A percentile compares a stretch with the other conserved stretches of the same genome.
phyloP scores from a whole-genome alignment of 139 green algal species.

The Parachlorella kessleri region DNA sequence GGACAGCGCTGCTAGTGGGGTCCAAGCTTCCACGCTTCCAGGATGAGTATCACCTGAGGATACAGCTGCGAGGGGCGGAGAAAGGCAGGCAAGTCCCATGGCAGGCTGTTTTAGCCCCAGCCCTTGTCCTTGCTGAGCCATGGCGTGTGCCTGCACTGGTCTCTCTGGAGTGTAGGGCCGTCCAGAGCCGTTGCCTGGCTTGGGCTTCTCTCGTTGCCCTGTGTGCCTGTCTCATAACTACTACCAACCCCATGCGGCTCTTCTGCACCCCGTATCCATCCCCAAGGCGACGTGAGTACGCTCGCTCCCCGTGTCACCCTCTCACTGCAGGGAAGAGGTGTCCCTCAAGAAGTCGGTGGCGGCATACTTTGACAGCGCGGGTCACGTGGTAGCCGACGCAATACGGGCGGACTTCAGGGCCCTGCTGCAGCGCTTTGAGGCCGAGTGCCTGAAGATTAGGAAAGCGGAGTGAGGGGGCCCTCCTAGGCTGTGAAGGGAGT shows the following conservation, averaged over 20 bases:
- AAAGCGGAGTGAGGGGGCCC: too few species aligned
- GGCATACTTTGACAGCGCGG: slow-evolving; percentile 56
- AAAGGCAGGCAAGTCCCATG: neutral
- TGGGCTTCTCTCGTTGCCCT: too few species aligned
- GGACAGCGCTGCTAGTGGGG: slow-evolving; percentile 22
- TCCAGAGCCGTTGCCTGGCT: neutral
- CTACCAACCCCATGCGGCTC: too few species aligned
- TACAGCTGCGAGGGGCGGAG: slow-evolving; percentile 34
- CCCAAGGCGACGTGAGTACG: too few species aligned
- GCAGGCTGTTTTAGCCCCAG: too few species aligned
- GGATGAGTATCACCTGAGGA: slow-evolving; percentile 47
- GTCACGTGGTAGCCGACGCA: slow-evolving; percentile 45
- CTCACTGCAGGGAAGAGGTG: slow-evolving; percentile 34
- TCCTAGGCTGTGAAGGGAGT: too few species aligned
- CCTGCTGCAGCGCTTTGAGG: slow-evolving; percentile 29
- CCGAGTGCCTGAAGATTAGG: neutral
- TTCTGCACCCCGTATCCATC: too few species aligned
- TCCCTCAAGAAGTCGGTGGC: slow-evolving; percentile 29
- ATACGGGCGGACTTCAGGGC: slow-evolving; percentile 30
- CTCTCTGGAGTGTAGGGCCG: too few species aligned
- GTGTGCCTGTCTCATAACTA: too few species aligned
- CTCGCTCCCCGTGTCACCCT: too few species aligned
- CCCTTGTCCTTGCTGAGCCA: neutral
- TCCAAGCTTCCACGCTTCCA: slow-evolving; percentile 41
- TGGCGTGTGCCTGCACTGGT: neutral